Evolutionary conservation across 352 stramenopile genomes (phyloP), one percentile per base, ranked within the genome.

Genomic region (Pythium biforme): DNA sequence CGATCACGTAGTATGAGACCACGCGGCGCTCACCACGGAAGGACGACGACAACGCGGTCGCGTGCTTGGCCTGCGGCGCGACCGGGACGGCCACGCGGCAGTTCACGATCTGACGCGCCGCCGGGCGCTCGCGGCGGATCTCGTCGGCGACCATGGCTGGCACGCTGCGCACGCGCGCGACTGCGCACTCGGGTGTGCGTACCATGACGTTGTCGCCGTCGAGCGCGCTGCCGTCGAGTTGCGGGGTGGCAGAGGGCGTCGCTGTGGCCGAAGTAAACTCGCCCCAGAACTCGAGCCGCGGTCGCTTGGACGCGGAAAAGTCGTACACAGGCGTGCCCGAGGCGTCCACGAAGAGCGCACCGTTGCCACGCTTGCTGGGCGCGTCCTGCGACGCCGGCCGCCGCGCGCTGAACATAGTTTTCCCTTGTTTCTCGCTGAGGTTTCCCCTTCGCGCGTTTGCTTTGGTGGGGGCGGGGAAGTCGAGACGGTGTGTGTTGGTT

Each of bases 401-500:
- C 23, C 81, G 79, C n/a, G 80, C 68, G 55, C 79, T 82, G 55
- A 93, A 93, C 83, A 93, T 93, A 56, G 20, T 49, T 4, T 39
- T 4, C 27, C 41, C n/a, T 22, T 41, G 49, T 8, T 53, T 33
- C 37, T n/a, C n/a, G n/a, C 7, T 33, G 27, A 15, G 19, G 20
- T 45, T 50, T 34, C 50, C 31, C 45, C n/a, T n/a, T n/a, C n/a
- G n/a, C n/a, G n/a, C n/a, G n/a, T n/a, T n/a, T n/a, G n/a, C n/a
- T n/a, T 51, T 64, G 26, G 33, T 15, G 29, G 23, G 43, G 12
- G 27, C 22, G 23, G 56, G 34, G 25, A 49, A 11, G 8, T 6
- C 40, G 3, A n/a, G n/a, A 12, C 19, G n/a, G 10, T 6, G 15
- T 7, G 4, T 33, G 20, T 55, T 25, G 55, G 22, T 47, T 43